A percentile compares a stretch with the other conserved stretches of the same genome.
Evolutionary conservation across 2,329 filamentous ascomycete genomes (phyloP).

Genomic region (Metarhizium album): DNA sequence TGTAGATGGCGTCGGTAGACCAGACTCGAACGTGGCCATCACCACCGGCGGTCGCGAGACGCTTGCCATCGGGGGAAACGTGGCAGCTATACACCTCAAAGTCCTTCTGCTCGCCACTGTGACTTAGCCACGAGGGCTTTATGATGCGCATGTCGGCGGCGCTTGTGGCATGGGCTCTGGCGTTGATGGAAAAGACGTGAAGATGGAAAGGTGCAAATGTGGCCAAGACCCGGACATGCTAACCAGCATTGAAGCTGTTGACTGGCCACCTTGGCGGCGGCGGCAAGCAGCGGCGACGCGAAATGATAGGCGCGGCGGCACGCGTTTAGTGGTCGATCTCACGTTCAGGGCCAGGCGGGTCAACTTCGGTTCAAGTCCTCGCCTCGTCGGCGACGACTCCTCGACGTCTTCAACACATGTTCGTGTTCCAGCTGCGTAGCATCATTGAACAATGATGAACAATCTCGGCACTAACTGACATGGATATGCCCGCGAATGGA

Average conservation of each 20-base stretch:
- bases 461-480: too few relatives aligned
- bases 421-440: too few relatives aligned
- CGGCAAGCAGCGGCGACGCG: conserved; percentile 1
- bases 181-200: too few relatives aligned
- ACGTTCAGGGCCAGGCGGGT: too few relatives aligned
- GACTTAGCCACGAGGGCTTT: conserved; percentile 91
- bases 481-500: too few relatives aligned
- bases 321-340: too few relatives aligned
- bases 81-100: conserved; percentile 98
- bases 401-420: too few relatives aligned
- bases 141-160: conserved; percentile 62
- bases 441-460: too few relatives aligned
- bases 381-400: too few relatives aligned
- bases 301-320: background rate
- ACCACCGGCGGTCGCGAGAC: conserved; percentile 88
- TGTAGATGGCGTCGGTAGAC: conserved; percentile 90
- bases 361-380: too few relatives aligned
- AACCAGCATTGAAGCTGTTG: background rate
- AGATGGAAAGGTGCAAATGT: background rate
- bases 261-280: background rate
- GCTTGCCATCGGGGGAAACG: conserved; percentile 85
- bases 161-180: conserved; percentile 8
- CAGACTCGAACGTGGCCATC: conserved; percentile 96
- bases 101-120: conserved; percentile 95
- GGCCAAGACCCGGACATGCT: background rate